Percentiles rank a stretch among this genome's conserved stretches.
Conservation (phyloP, 345 rosid genomes). For the Diplotaxis tenuifolia region DNA sequence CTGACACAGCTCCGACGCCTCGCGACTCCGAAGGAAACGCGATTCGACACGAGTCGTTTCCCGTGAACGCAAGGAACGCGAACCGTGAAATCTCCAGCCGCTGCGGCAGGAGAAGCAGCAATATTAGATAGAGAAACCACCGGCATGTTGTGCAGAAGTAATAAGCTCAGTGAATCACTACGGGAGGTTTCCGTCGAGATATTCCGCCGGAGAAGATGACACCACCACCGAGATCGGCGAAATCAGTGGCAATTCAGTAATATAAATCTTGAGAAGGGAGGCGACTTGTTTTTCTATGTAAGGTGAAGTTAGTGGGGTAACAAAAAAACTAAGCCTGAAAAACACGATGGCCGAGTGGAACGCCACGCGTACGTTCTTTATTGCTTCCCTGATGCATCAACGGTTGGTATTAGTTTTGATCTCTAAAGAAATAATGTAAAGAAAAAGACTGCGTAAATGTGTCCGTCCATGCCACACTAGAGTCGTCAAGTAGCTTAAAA, state of each 20-base stretch:
- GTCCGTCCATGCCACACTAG: constrained; percentile 20
- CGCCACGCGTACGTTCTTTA: constrained; percentile 9
- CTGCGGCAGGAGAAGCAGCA: constrained; percentile 9
- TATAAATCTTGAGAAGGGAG: constrained; percentile 9
- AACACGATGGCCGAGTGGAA: constrained; percentile 9
- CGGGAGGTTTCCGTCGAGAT: neutral
- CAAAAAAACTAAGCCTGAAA: too few relatives aligned
- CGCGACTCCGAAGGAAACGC: constrained; percentile 24
- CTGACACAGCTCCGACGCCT: constrained; percentile 23
- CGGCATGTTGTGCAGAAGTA: constrained; percentile 27
- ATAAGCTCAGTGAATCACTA: constrained; percentile 8
- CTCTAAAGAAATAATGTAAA: neutral
- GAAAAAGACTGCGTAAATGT: neutral
- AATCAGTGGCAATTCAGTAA: constrained; percentile 27
- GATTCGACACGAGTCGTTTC: constrained; percentile 28
- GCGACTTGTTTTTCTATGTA: constrained; percentile 16
- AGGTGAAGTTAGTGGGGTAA: neutral
- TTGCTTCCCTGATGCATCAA: neutral
- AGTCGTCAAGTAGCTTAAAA: constrained; percentile 22
- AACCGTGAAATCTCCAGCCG: constrained; percentile 23
- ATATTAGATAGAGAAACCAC: constrained; percentile 36
- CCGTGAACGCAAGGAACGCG: constrained; percentile 23
- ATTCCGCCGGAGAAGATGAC: constrained; percentile 15
- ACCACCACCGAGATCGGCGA: constrained; percentile 16
- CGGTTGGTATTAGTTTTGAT: neutral